Conservation (phyloP, 441 rosid species). For the Gossypium laxum region DNA sequence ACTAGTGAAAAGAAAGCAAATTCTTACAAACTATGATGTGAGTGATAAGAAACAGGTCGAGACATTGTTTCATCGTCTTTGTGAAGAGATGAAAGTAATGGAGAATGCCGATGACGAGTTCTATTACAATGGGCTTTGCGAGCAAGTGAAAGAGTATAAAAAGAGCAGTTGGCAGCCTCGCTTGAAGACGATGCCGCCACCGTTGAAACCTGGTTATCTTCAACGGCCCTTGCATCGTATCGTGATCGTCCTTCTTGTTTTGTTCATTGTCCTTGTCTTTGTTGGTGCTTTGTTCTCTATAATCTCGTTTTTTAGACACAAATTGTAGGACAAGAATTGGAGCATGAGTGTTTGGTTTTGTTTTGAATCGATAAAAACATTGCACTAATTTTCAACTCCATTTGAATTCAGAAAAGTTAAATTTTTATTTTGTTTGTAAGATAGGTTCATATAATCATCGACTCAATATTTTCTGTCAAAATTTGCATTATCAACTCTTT, state of each 20-base stretch:
- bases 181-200: conserved; percentile 6
- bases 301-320: conserved; percentile 24
- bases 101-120: conserved; percentile 20
- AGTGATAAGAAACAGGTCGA: neutral
- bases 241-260: conserved; percentile 5
- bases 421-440: no score
- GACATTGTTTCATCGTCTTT: conserved; percentile 24
- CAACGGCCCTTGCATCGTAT: neutral
- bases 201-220: neutral
- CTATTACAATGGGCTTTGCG: conserved; percentile 34
- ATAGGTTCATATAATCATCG: no score
- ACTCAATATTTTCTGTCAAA: no score
- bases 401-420: no score
- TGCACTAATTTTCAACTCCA: neutral
- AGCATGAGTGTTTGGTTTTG: neutral
- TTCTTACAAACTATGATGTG: conserved; percentile 21
- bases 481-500: no score
- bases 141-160: conserved; percentile 27
- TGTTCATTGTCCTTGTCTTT: conserved; percentile 20
- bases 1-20: conserved; percentile 16
- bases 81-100: conserved; percentile 16
- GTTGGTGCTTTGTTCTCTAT: conserved; percentile 27
- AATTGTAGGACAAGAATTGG: neutral
- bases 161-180: neutral
- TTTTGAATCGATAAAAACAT: neutral